Conservation (phyloP, 2,329 filamentous ascomycete species). For the Xylariales sp. region DNA sequence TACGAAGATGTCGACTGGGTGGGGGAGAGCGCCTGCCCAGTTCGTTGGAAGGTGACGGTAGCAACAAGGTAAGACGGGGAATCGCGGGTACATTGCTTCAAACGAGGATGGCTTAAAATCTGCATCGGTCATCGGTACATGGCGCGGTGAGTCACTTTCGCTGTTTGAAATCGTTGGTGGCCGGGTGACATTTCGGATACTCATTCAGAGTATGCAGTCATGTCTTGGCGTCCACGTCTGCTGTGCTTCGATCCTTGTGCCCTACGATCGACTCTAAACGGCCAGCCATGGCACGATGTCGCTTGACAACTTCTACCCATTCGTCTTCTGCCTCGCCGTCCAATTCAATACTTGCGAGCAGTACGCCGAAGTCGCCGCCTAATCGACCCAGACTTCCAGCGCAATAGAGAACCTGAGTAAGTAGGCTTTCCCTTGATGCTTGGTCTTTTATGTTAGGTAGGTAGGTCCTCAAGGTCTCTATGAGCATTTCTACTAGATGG, state of each 20-base stretch:
- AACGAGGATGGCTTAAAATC: no score
- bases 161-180: no score
- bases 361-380: constrained; percentile 87
- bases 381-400: constrained; percentile 85
- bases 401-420: constrained; percentile 91
- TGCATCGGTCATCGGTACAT: no score
- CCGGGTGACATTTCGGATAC: no score
- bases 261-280: constrained; percentile 67
- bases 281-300: constrained; percentile 79
- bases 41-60: no score
- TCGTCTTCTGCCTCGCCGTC: constrained; percentile 51
- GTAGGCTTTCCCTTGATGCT: constrained; percentile 74
- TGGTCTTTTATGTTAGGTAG: constrained; percentile 78
- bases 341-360: constrained; percentile 61
- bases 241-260: constrained; percentile 35
- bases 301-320: constrained; percentile 86
- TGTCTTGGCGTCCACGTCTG: constrained; percentile 12
- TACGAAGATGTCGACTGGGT: no score
- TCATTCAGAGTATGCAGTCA: no score
- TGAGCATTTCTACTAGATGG: constrained; percentile 75
- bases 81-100: no score
- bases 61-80: no score
- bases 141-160: no score
- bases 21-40: no score
- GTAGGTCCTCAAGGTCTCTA: constrained; percentile 70